Conservation (phyloP, 257 asterid genomes). For the Forsythia suspensa region DNA sequence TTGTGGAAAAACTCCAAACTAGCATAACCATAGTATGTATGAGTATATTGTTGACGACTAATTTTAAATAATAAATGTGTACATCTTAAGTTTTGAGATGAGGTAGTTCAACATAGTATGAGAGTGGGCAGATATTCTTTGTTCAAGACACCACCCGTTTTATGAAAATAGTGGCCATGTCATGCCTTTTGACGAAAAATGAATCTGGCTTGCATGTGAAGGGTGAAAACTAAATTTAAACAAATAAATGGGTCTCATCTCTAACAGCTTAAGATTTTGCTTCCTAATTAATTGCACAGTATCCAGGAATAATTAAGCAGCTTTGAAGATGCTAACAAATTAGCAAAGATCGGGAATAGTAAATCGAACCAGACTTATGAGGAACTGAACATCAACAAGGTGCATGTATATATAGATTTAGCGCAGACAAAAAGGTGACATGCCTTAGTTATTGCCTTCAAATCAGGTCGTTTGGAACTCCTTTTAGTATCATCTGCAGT, state of each 20-base stretch:
- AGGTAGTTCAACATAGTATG: background rate
- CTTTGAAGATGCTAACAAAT: background rate
- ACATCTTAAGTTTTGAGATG: background rate
- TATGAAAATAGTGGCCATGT: no score
- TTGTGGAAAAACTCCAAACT: background rate
- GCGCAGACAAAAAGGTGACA: slow-evolving; percentile 8
- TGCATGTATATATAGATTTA: background rate
- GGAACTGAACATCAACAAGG: background rate
- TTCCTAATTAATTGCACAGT: background rate
- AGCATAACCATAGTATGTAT: background rate
- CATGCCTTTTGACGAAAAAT: no score
- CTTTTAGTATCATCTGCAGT: slow-evolving; percentile 37
- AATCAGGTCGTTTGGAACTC: slow-evolving; percentile 70
- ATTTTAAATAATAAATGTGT: background rate
- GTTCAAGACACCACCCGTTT: no score
- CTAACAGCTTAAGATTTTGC: background rate
- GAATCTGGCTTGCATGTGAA: background rate
- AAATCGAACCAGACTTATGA: background rate
- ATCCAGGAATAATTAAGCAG: background rate
- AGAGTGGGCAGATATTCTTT: background rate
- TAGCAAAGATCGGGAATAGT: background rate
- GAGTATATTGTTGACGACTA: background rate
- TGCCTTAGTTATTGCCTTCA: slow-evolving; percentile 80
- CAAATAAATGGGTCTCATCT: background rate
- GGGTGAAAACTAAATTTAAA: background rate